Evolutionary conservation across 495 filamentous ascomycete genomes (phyloP).

Genomic region (Neurospora sp.): DNA sequence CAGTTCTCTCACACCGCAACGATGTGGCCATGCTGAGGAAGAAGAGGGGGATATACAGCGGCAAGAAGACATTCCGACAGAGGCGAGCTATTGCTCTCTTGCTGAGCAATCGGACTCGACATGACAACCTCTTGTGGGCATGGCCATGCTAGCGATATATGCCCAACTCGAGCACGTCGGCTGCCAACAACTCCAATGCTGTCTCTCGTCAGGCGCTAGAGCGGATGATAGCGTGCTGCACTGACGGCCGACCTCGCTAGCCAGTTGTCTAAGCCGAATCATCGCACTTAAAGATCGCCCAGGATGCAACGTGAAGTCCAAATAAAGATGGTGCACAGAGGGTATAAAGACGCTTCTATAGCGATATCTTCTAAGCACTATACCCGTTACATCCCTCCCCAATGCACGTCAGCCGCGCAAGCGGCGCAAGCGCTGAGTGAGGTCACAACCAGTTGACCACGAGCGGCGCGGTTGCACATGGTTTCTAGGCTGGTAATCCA

Average conservation of each 20-base stretch:
- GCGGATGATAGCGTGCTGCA: background rate
- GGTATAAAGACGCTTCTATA: background rate
- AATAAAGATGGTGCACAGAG: background rate
- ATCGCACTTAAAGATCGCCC: background rate
- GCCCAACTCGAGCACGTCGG: background rate
- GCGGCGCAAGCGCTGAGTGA: background rate
- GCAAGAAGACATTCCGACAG: background rate
- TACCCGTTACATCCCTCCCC: background rate
- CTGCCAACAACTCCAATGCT: background rate
- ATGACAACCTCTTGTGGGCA: background rate
- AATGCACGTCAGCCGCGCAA: background rate
- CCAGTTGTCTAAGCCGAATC: background rate
- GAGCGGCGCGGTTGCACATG: background rate
- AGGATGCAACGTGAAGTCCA: background rate
- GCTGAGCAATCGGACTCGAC: background rate
- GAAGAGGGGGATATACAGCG: background rate
- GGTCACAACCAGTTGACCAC: background rate
- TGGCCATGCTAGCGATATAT: background rate
- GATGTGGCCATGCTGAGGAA: background rate
- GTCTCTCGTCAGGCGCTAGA: background rate
- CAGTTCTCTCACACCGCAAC: background rate
- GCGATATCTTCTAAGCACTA: background rate
- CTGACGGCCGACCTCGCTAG: background rate
- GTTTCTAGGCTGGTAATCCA: background rate
- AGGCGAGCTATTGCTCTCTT: too few relatives aligned